Percentiles rank a stretch among this genome's conserved stretches.
These are phyloP conservation scores for Parietaria judaica DNA, from an alignment of 306 rosid species.

Conservation along the genomic window DNA sequence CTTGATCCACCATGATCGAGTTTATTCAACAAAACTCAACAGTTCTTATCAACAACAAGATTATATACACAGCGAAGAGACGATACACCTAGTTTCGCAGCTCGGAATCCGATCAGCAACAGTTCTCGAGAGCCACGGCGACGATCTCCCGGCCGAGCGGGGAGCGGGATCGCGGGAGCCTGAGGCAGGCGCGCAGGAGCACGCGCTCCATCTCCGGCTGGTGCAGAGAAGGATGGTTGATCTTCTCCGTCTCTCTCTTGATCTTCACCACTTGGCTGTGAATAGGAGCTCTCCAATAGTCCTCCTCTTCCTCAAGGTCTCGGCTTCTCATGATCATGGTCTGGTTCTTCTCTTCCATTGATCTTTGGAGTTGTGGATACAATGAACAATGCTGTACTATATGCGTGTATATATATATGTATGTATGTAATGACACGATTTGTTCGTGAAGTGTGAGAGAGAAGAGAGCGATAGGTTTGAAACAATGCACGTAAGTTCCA, in stretches of 20 bases:
- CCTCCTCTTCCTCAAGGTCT: conserved; percentile 13
- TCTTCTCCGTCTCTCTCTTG: conserved; percentile 64
- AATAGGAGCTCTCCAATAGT: conserved; percentile 27
- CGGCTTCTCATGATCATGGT: neutral
- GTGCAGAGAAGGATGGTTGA: conserved; percentile 54
- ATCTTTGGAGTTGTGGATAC: no score
- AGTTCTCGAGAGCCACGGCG: conserved; percentile 15
- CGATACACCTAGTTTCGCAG: no score
- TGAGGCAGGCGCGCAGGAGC: conserved; percentile 22
- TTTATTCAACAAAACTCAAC: neutral
- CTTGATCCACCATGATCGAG: neutral
- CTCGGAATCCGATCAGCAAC: neutral
- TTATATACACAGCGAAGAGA: no score
- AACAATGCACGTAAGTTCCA: neutral
- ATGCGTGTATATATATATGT: conserved; percentile 11
- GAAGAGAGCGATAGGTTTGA: neutral
- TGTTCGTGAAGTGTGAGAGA: conserved; percentile 1
- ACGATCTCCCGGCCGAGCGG: conserved; percentile 39
- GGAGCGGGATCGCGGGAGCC: conserved; percentile 47
- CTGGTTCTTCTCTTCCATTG: neutral
- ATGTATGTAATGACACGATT: neutral
- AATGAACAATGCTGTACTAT: neutral
- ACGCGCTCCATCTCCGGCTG: conserved; percentile 35
- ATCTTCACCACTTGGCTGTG: conserved; percentile 79
- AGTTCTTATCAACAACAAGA: neutral